Base-by-base conservation (phyloP, 129 eudicot species). In the Pittosporum tobira region DNA sequence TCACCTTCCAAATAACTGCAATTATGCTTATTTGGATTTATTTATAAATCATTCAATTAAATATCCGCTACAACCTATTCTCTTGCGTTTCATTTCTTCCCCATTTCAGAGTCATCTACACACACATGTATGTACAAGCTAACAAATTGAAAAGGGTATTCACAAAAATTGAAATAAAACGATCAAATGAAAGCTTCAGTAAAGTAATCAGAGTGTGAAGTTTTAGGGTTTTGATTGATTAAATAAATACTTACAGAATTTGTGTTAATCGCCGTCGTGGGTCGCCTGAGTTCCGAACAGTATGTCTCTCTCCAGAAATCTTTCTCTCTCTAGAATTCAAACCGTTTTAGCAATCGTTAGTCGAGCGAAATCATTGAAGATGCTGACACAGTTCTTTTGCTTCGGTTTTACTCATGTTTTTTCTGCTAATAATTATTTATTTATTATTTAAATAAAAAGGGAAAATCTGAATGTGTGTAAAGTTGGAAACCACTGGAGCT, bases 251-350 rank as follows among this genome's bases (percentile, higher is more conserved):
- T 61, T 46, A 61, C 66, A 43, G 28, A 2, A 43, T 8, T 2
- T 6, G 49, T 13, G 24, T 11, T 12, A 15, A 16, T 23, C 49
- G 26, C 49, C 40, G 37, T 2, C 18, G 53, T 61, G 40, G 26
- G 22, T 60, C 9, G 51, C 51, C 65, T 26, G 65, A 61, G 66
- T 55, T 61, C 55, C 55, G 27, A 44, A 13, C 8, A 45, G 26
- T 45, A n/a, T n/a, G n/a, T n/a, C n/a, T n/a, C n/a, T n/a, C n/a
- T 4, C 19, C 19, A n/a, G n/a, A 16, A 53, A 1, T 2, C 0
- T 29, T 1, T 23, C 28, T 5, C 16, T 13, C 12, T 23, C 10
- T 47, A 57, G 29, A 37, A 37, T 58, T n/a, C 16, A 38, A 23
- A 44, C 54, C 55, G 66, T 61, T 46, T 54, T 28, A 29, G 37